Conservation (phyloP, 352 stramenopile species). For the Proteromonas lacertae region DNA sequence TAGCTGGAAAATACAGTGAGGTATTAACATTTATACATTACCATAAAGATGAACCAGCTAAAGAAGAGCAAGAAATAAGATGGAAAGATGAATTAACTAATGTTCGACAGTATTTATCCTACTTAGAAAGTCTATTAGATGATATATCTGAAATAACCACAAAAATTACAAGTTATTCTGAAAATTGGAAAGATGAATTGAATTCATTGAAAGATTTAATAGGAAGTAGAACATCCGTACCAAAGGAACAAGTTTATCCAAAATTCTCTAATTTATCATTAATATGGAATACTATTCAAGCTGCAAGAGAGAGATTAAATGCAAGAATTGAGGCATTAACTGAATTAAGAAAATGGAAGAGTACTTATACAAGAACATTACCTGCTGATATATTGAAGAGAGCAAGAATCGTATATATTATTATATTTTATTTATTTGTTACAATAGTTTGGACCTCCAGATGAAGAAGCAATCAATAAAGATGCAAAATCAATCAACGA, state of each 20-base stretch:
- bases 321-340: constrained; percentile 6
- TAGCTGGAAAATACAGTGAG: no score
- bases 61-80: no score
- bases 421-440: no score
- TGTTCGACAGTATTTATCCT: constrained; percentile 46
- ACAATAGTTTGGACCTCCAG: no score
- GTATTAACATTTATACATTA: no score
- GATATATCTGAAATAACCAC: constrained; percentile 35
- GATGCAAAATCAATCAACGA: no score
- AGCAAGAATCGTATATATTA: no score
- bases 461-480: no score
- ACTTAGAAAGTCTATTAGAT: constrained; percentile 50
- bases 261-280: constrained; percentile 46
- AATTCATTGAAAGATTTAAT: constrained; percentile 21
- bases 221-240: constrained; percentile 32
- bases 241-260: constrained; percentile 64
- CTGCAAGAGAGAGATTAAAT: constrained; percentile 23
- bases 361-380: constrained; percentile 1
- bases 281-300: constrained; percentile 20
- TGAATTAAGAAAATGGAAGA: constrained; percentile 5
- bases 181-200: constrained; percentile 19
- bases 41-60: no score
- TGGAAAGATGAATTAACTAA: constrained; percentile 64
- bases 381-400: not conserved
- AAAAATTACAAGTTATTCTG: constrained; percentile 27